Evolutionary conservation across 1,139 yeast species (phyloP).

Genomic region (Sugiyamaella grinbergsii): DNA sequence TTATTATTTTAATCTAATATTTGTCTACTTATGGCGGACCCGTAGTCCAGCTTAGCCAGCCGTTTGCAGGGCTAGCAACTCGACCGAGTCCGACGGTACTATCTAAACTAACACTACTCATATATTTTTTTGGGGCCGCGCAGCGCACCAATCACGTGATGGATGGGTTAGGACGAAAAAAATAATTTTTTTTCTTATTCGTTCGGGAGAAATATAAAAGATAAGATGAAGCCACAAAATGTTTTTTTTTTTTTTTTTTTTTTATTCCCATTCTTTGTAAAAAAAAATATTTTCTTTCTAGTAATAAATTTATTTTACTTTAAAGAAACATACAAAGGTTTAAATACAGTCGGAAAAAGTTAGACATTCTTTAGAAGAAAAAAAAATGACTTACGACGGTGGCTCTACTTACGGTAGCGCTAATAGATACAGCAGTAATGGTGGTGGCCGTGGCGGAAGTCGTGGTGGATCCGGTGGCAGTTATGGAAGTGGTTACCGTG

Average conservation of each 20-base stretch:
- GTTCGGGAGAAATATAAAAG: constrained; percentile 6
- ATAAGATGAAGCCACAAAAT: constrained; percentile 2
- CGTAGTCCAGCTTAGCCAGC: no score
- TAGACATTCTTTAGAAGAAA: background rate
- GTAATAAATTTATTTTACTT: constrained; percentile 16
- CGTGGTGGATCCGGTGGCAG: constrained; percentile 6
- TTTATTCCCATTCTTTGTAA: background rate
- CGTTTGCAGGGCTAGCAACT: no score
- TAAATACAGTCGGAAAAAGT: constrained; percentile 10
- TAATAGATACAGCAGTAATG: constrained; percentile 8
- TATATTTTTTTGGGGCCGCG: no score
- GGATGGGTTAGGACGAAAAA: background rate
- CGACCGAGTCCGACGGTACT: no score
- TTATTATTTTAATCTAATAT: background rate
- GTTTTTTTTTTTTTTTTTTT: constrained; percentile 9
- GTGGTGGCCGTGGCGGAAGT: constrained; percentile 6
- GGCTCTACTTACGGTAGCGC: constrained; percentile 14
- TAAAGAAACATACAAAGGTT: constrained; percentile 2
- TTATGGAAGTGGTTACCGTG: constrained; percentile 7
- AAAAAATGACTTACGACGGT: constrained; percentile 25
- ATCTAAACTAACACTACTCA: no score
- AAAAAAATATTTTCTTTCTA: constrained; percentile 5
- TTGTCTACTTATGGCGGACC: no score
- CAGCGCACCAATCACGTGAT: background rate
- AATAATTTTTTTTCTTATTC: constrained; percentile 5